Evolutionary conservation across 768 basidiomycete genomes (phyloP).

Genomic region (Rhodocollybia butyracea): DNA sequence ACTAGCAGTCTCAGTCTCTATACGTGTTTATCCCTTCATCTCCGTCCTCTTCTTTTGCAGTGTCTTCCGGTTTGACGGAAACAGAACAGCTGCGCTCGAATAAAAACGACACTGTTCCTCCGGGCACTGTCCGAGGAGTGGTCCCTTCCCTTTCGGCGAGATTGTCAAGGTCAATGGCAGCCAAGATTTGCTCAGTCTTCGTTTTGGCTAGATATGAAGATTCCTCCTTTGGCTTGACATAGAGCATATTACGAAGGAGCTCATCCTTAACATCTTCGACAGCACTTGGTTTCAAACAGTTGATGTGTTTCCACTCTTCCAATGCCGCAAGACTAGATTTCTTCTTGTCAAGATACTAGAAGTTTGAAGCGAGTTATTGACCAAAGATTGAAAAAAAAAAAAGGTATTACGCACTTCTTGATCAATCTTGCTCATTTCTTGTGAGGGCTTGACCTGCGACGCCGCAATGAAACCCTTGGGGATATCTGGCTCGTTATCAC

Average conservation of each 20-base stretch:
- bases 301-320: conserved; percentile 82
- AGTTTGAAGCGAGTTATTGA: not conserved
- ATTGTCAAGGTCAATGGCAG: conserved; percentile 48
- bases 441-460: conserved; percentile 50
- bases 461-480: conserved; percentile 59
- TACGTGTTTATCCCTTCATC: not conserved
- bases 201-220: not conserved
- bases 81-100: conserved; percentile 57
- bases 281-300: conserved; percentile 53
- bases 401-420: conserved; percentile 51
- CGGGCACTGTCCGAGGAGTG: conserved; percentile 42
- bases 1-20: no score
- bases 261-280: conserved; percentile 59
- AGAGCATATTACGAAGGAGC: conserved; percentile 53
- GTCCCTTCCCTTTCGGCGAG: conserved; percentile 31
- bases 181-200: conserved; percentile 27
- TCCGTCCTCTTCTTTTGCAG: not conserved
- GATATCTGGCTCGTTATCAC: conserved; percentile 24
- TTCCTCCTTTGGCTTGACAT: conserved; percentile 5
- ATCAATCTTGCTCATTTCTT: conserved; percentile 41
- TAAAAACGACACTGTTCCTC: conserved; percentile 72
- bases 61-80: conserved; percentile 9
- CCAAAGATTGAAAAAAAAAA: no score
- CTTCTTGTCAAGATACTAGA: conserved; percentile 61
- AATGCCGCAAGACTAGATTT: conserved; percentile 66